Evolutionary conservation across 2,329 filamentous ascomycete species (phyloP), one percentile per base, ranked within the genome.

Genomic region (Aspergillus sp.): DNA sequence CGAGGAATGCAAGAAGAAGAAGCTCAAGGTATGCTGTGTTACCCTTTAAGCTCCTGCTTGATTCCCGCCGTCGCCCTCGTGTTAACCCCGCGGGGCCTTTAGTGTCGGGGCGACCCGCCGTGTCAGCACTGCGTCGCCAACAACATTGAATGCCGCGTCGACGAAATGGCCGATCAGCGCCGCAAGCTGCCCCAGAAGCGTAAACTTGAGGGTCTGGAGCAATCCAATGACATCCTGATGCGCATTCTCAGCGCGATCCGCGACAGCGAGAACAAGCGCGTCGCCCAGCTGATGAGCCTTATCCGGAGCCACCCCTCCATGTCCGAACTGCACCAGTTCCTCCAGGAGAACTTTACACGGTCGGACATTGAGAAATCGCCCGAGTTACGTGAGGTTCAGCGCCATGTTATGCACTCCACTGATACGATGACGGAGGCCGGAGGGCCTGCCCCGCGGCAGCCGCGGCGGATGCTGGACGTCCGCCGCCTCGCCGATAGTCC

Each of bases 81-180:
- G 20, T 55, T 22, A 55, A 46, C 44, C 13, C 42, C 48, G 20
- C 30, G 47, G 33, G 48, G 39, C 13, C 27, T 47, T 22, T 56
- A 69, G 68, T 71, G 69, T 50, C 63, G 67, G 34, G 69, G 68
- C 2, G 66, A 63, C 37, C 61, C 66, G 4, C 69, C 69, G 9
- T 71, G 69, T 48, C 59, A 68, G 19, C 63, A 68, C 20, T 71
- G 69, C 46, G 51, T 63, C n/a, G 58, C 61, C 2, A 68, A 70
- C 41, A 61, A 64, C 24, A 61, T 68, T 45, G 61, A 65, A 41
- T 70, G 68, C 51, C 34, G 61, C 48, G 66, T 68, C 39, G 64
- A 70, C 49, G 66, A 66, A 54, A 62, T 65, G 56, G 61, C 65
- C 46, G 69, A 71, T 48, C 65, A 67, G 58, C 69, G 68, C 33